Evolutionary conservation across 2,329 filamentous ascomycete species (phyloP).

Genomic region (Alternaria brassicicola): DNA sequence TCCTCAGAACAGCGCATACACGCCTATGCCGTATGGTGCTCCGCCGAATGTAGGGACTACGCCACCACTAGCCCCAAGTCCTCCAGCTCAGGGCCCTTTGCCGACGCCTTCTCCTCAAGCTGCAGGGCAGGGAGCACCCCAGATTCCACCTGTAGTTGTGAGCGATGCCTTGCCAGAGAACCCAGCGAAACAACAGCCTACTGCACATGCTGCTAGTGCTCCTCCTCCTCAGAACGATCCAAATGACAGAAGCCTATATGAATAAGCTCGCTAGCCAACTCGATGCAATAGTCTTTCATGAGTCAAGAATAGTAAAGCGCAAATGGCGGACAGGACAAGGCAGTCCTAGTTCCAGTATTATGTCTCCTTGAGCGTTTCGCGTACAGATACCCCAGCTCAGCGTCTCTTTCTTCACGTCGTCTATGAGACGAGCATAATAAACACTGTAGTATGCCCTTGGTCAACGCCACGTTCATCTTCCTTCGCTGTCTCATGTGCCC

Average conservation of each 20-base stretch:
- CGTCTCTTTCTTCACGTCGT: neutral
- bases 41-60: neutral
- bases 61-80: neutral
- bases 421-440: too few relatives aligned
- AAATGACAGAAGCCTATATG: slow-evolving; percentile 26
- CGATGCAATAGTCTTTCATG: neutral
- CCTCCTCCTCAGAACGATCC: slow-evolving; percentile 20
- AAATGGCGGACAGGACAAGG: neutral
- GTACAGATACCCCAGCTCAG: slow-evolving; percentile 5
- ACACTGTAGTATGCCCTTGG: neutral
- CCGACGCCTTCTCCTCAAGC: slow-evolving; percentile 9
- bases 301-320: neutral
- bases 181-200: neutral
- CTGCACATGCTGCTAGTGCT: slow-evolving; percentile 7
- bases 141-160: slow-evolving; percentile 1
- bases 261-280: slow-evolving; percentile 10
- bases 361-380: neutral
- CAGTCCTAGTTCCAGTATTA: neutral
- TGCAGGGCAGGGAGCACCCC: neutral
- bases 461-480: neutral
- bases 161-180: slow-evolving; percentile 3
- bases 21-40: neutral
- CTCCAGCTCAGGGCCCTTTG: slow-evolving; percentile 8
- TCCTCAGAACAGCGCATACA: neutral
- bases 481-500: neutral